These are phyloP conservation scores for Jamesozyma jinghongensis DNA, from an alignment of 805 yeast species.

Conservation along the genomic window DNA sequence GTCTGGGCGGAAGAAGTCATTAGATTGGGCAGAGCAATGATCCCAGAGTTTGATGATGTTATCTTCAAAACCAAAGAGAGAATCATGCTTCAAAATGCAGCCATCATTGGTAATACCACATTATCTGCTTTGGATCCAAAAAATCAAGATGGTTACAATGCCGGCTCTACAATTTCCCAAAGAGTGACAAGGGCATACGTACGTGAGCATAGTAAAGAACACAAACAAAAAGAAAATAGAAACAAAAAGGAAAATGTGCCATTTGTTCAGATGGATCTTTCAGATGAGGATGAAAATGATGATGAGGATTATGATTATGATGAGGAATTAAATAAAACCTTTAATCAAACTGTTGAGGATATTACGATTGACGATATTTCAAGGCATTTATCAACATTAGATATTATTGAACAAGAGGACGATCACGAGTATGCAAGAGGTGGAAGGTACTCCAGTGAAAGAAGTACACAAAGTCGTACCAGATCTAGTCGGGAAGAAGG, in stretches of 20 bases:
- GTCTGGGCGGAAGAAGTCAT: constrained; percentile 60
- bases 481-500: background rate
- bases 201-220: constrained; percentile 2
- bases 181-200: constrained; percentile 21
- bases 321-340: constrained; percentile 30
- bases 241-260: constrained; percentile 18
- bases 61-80: constrained; percentile 14
- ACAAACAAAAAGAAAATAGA: constrained; percentile 1
- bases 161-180: constrained; percentile 12
- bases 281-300: constrained; percentile 29
- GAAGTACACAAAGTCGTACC: background rate
- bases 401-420: constrained; percentile 17
- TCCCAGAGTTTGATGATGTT: constrained; percentile 36
- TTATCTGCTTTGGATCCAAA: background rate
- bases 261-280: constrained; percentile 22
- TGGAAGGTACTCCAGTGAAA: background rate
- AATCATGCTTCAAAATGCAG: background rate
- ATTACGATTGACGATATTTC: constrained; percentile 33
- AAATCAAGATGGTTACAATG: background rate
- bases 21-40: constrained; percentile 51
- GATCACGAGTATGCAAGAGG: background rate
- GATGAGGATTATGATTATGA: constrained; percentile 31
- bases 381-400: constrained; percentile 30
- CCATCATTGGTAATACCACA: background rate
- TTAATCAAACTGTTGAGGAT: constrained; percentile 32